Evolutionary conservation across 768 basidiomycete species (phyloP).

Genomic region (Clathrus columnatus): DNA sequence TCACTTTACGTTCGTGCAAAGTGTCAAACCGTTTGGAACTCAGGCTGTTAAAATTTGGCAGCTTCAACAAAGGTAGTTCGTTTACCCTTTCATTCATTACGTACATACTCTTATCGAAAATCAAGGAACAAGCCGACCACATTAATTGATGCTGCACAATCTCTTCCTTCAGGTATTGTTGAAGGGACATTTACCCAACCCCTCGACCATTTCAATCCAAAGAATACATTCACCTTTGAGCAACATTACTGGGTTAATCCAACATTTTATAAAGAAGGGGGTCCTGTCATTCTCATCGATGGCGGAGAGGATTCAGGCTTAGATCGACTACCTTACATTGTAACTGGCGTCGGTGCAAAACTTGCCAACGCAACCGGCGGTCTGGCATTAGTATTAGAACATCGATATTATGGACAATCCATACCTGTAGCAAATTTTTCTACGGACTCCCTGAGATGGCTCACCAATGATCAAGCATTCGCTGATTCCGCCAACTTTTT

Average conservation of each 20-base stretch:
- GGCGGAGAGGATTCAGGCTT: constrained; percentile 88
- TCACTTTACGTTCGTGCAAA: no score
- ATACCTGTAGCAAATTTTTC: constrained; percentile 69
- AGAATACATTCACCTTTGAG: constrained; percentile 53
- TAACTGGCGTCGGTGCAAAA: constrained; percentile 74
- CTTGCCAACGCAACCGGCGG: constrained; percentile 80
- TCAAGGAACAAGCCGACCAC: background rate
- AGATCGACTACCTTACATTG: constrained; percentile 40
- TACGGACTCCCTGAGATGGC: constrained; percentile 77
- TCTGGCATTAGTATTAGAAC: constrained; percentile 80
- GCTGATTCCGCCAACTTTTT: constrained; percentile 93
- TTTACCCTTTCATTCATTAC: no score
- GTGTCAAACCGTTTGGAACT: no score
- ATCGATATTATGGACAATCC: constrained; percentile 81
- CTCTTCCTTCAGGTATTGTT: background rate
- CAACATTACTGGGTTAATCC: constrained; percentile 93
- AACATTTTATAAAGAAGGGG: constrained; percentile 60
- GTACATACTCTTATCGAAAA: no score
- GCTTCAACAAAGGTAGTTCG: no score
- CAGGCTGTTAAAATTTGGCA: no score
- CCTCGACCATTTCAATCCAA: constrained; percentile 66
- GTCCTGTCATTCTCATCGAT: constrained; percentile 85
- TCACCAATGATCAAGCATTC: constrained; percentile 82
- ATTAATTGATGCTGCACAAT: background rate
- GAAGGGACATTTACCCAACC: constrained; percentile 57